Base-by-base conservation (phyloP, 73 alveolate species). In the Halteria grandinella region DNA sequence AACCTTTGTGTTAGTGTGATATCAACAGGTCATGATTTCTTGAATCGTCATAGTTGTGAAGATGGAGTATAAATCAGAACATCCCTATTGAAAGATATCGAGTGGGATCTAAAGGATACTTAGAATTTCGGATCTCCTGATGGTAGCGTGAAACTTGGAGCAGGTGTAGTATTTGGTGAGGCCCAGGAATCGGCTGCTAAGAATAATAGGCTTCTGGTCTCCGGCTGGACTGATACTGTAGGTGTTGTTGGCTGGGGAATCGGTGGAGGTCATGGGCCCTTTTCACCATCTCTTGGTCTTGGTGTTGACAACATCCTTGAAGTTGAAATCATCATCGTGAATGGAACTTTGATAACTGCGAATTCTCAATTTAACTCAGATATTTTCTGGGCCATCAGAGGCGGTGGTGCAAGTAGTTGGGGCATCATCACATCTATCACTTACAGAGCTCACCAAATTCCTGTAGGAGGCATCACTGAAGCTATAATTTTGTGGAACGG, bases 231-330 rank as follows among this genome's bases (percentile, higher is more conserved):
- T 10, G 15, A 10, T 39, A 39, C 50, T 11, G 50, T 39, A 39
- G 50, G 50, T 39, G 50, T 39, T 11, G 50, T 39, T 39, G 50
- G 50, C 10, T 39, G 50, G 50, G 15, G 17, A 39, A 10, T 39
- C 10, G 50, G 50, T 11, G 50, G 50, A 39, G 50, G 50, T 39
- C 50, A 39, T 39, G 50, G 50, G 50, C 50, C 50, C 15, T 39
- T 39, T 11, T 39, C 50, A 39, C 50, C 50, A 39, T 10, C 17
- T 39, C 15, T 11, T 39, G 50, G 50, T 11, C 50, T 39, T 39
- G 50, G 50, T 10, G 50, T 39, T 11, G 50, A 39, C 15, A 39
- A 39, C 15, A 39, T 39, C 15, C 15, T 39, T 11, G 50, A 39
- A 39, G 50, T 14, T 39, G 50, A 39, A 11, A 39, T 39, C 15